These are phyloP conservation scores for Pholiota conissans DNA, from an alignment of 768 basidiomycete species.

Conservation along the genomic window DNA sequence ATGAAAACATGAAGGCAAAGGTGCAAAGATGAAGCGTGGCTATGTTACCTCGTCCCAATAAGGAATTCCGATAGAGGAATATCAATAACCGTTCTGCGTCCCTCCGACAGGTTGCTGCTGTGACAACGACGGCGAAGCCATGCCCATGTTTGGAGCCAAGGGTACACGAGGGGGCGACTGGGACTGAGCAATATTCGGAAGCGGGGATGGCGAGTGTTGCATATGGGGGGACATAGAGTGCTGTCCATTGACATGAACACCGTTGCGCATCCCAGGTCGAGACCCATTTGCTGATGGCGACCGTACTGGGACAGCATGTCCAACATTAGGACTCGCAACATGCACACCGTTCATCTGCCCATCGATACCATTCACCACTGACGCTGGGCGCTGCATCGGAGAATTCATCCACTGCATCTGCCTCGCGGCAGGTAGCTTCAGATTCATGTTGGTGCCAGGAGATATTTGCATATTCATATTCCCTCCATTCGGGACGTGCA, in stretches of 20 bases:
- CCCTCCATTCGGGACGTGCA: constrained; percentile 37
- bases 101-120: constrained; percentile 53
- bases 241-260: constrained; percentile 38
- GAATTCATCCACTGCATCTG: constrained; percentile 37
- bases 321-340: constrained; percentile 32
- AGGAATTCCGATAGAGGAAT: neutral
- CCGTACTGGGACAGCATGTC: constrained; percentile 40
- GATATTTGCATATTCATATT: constrained; percentile 36
- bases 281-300: constrained; percentile 60
- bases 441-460: constrained; percentile 32
- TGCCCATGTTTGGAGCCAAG: constrained; percentile 50
- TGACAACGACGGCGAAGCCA: constrained; percentile 55
- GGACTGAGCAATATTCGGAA: constrained; percentile 42
- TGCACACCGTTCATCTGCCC: constrained; percentile 15
- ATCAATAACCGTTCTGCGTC: constrained; percentile 52
- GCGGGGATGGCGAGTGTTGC: constrained; percentile 47
- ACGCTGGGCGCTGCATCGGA: constrained; percentile 32
- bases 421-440: constrained; percentile 41
- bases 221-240: constrained; percentile 51
- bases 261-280: constrained; percentile 40
- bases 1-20: constrained; percentile 1
- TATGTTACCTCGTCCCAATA: constrained; percentile 4
- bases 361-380: constrained; percentile 28
- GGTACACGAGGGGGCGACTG: constrained; percentile 53
- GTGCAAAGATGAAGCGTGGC: constrained; percentile 1